These are phyloP conservation scores for Trichoderma sp. DNA, from an alignment of 2,329 filamentous ascomycete species.

Conservation along the genomic window DNA sequence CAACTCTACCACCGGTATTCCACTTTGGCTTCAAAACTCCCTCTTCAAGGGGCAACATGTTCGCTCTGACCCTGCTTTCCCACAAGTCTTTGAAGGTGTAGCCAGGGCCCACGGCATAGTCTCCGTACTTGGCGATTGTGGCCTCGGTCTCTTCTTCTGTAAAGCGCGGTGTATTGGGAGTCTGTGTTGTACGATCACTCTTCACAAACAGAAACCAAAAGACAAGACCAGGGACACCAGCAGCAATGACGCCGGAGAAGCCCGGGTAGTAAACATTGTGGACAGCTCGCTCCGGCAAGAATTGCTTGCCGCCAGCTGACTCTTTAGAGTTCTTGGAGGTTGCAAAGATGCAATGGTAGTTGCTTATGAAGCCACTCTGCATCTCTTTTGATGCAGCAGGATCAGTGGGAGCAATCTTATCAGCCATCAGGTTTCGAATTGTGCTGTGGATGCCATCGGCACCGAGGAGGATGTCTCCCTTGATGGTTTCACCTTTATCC, in stretches of 20 bases:
- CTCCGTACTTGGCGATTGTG: conserved; percentile 5
- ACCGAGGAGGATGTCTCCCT: conserved; percentile 41
- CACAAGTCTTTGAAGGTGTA: conserved; percentile 11
- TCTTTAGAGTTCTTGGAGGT: conserved; percentile 8
- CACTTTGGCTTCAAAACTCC: conserved; percentile 5
- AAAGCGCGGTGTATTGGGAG: not conserved
- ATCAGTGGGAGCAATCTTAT: not conserved
- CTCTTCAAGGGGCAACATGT: conserved; percentile 10
- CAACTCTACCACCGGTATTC: not conserved
- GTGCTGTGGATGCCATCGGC: conserved; percentile 46
- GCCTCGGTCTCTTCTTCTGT: conserved; percentile 2
- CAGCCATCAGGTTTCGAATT: not conserved
- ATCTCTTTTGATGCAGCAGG: not conserved
- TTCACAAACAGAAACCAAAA: conserved; percentile 7
- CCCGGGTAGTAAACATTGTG: conserved; percentile 10
- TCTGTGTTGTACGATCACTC: not conserved
- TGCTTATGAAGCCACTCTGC: not conserved
- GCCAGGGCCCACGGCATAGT: conserved; percentile 1
- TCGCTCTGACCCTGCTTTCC: not conserved
- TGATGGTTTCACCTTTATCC: conserved; percentile 36
- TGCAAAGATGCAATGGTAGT: conserved; percentile 6
- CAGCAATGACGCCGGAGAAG: conserved; percentile 5
- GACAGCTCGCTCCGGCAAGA: not conserved
- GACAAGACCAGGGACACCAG: not conserved
- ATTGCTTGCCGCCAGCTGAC: not conserved